A percentile compares a stretch with the other conserved stretches of the same genome.
Evolutionary conservation across 495 filamentous ascomycete genomes (phyloP).

Genomic region (Glutinoglossum americanum): DNA sequence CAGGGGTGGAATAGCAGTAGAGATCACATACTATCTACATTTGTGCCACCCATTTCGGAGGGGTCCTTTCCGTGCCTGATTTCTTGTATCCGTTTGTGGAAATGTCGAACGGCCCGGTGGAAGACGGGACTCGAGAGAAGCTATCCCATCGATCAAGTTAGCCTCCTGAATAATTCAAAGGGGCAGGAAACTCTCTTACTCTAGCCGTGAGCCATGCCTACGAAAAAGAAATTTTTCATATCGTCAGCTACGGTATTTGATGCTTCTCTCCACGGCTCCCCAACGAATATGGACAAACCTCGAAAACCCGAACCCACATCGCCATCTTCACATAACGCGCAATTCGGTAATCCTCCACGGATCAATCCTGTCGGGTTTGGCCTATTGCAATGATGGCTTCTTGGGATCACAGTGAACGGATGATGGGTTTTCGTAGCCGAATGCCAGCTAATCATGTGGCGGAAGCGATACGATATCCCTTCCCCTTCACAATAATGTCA

Average conservation of each 20-base stretch:
- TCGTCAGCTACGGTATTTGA: background rate
- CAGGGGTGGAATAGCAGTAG: background rate
- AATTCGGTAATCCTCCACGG: background rate
- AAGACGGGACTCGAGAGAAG: slow-evolving; percentile 37
- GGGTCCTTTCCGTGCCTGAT: slow-evolving; percentile 30
- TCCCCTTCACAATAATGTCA: background rate
- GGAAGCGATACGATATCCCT: background rate
- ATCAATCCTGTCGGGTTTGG: background rate
- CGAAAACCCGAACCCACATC: slow-evolving; percentile 23
- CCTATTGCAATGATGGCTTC: background rate
- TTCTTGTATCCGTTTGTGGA: slow-evolving; percentile 32
- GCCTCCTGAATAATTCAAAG: background rate
- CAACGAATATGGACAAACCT: slow-evolving; percentile 18
- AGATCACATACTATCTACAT: slow-evolving; percentile 26
- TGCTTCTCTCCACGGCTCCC: slow-evolving; percentile 11
- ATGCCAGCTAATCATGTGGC: background rate
- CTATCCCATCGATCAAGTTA: slow-evolving; percentile 15
- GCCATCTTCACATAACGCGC: background rate
- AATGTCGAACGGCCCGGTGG: slow-evolving; percentile 31
- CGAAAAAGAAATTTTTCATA: background rate
- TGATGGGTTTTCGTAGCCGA: background rate
- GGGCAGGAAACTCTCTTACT: slow-evolving; percentile 5
- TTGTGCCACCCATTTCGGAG: slow-evolving; percentile 35
- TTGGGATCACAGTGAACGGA: background rate
- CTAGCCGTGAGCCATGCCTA: slow-evolving; percentile 13